Base-by-base conservation (phyloP, 129 eudicot genomes). In the Gnaphalium uliginosum region DNA sequence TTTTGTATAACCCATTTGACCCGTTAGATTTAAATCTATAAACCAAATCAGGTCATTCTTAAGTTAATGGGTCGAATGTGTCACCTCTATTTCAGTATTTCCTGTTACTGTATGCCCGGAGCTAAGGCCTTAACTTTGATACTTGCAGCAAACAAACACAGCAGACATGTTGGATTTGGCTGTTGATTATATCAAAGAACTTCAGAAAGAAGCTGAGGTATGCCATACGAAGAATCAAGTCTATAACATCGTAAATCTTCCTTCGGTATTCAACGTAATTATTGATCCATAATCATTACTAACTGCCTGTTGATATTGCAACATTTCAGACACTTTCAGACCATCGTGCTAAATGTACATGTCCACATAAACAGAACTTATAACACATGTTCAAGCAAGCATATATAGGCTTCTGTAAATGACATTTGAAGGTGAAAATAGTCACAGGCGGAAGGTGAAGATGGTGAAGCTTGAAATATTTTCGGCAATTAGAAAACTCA, bases 91-190 rank as follows among this genome's bases (percentile, higher is more conserved):
- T 8, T 32, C 17, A 7, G 39, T 54, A 35, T 66, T 59, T 61
- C 0, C 2, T 66, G 17, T 23, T 6, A 56, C 24, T n/a, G 25
- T 25, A 66, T n/a, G 9, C 27, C 24, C 18, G 10, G 3, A 43
- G 22, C 30, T 69, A 69, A 71, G 29, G 69, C 32, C 25, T 56
- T 76, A 5, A 25, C 11, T 5, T 22, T 0, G 32, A 43, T 59
- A 66, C 46, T 80, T 81, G 82, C 87, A 94, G 97, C 99, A 94
- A 94, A 94, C 99, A 74, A 94, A 91, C 79, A 94, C 99, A 46
- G 69, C 96, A 66, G 99, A 94, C 84, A 94, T 94, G 99, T 78
- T 94, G 79, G 99, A 94, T 84, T 86, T 89, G 70, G 99, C 97
- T 35, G 97, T 91, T 53, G 99, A 94, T 48, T 91, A 94, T 81